Base-by-base conservation (phyloP, 352 stramenopile species). In the Globisporangium cederbergense region DNA sequence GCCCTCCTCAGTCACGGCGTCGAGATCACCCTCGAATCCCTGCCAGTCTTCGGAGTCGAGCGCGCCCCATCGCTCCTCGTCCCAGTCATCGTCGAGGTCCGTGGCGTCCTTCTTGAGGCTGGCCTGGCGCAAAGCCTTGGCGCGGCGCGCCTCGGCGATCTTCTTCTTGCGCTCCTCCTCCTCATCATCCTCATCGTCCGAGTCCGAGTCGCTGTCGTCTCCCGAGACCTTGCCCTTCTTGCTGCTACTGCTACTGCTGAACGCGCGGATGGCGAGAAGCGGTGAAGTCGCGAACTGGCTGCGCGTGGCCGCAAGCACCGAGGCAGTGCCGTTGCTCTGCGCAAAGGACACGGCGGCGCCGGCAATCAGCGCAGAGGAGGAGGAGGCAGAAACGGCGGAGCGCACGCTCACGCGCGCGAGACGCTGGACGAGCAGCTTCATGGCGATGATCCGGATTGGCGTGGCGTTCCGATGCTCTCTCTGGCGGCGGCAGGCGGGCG, bases 21-120 rank as follows among this genome's bases (percentile, higher is more conserved):
- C 86, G 6, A 93, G 69, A 60, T 95, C 69, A 22, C 86, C 86
- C 22, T 91, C 81, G 60, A 95, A 95, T 8, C 86, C 86, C 65
- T 88, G 78, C 84, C 84, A 93, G 62, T 90, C 79, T 36, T 88
- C 79, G 54, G 78, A 86, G 69, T 91, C 78, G 53, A 89, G 53
- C 13, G 74, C 62, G 32, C 81, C 83, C 76, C 75, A 89, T 28
- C 79, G 79, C 73, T 87, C 71, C 46, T 92, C 83, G 64, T 92
- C 81, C 71, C 78, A 89, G 62, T 77, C 82, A 16, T 92, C 77
- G 47, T 76, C 72, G 16, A 67, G 54, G 42, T 67, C 59, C 46
- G 70, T 70, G 22, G 86, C 83, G 49, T 88, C 72, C 47, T 74
- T 66, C 51, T 71, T 66, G 62, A 78, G 73, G 18, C 64, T 52